phyloP scores from a whole-genome alignment of 805 yeast species.

The Saccharomyces mikatae region DNA sequence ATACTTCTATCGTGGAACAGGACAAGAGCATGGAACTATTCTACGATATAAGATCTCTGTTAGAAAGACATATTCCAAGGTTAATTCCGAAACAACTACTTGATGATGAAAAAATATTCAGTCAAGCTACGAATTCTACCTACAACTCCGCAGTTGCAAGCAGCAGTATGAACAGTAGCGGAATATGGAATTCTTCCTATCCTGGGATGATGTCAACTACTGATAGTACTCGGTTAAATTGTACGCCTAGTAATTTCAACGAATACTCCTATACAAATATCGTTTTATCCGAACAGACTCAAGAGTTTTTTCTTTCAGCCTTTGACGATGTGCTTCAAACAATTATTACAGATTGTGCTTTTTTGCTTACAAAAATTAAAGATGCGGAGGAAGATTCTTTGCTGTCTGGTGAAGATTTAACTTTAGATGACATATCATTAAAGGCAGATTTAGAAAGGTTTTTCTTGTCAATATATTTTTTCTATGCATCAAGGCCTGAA shows the following conservation, averaged over 20 bases:
- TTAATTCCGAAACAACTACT: slow-evolving; percentile 44
- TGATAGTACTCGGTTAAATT: neutral
- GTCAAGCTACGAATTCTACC: slow-evolving; percentile 1
- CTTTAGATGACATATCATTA: slow-evolving; percentile 55
- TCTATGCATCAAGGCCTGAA: slow-evolving; percentile 55
- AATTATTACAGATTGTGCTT: slow-evolving; percentile 57
- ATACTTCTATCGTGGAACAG: slow-evolving; percentile 35
- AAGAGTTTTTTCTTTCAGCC: slow-evolving; percentile 32
- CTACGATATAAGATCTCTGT: slow-evolving; percentile 57
- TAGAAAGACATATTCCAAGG: slow-evolving; percentile 60
- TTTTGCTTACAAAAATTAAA: slow-evolving; percentile 55
- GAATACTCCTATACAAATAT: slow-evolving; percentile 8
- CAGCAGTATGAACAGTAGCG: neutral
- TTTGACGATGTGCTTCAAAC: slow-evolving; percentile 46
- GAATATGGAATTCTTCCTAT: neutral
- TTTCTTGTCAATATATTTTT: slow-evolving; percentile 62
- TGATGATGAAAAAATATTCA: slow-evolving; percentile 34
- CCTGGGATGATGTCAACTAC: neutral
- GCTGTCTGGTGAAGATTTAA: slow-evolving; percentile 47
- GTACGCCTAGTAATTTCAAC: neutral
- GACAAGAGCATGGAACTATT: slow-evolving; percentile 39
- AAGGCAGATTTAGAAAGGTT: slow-evolving; percentile 84
- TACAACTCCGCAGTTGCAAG: neutral
- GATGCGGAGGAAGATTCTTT: slow-evolving; percentile 70
- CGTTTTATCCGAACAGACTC: slow-evolving; percentile 19